These are phyloP conservation scores for Penicillium paradoxum DNA, from an alignment of 495 filamentous ascomycete species.

Conservation along the genomic window DNA sequence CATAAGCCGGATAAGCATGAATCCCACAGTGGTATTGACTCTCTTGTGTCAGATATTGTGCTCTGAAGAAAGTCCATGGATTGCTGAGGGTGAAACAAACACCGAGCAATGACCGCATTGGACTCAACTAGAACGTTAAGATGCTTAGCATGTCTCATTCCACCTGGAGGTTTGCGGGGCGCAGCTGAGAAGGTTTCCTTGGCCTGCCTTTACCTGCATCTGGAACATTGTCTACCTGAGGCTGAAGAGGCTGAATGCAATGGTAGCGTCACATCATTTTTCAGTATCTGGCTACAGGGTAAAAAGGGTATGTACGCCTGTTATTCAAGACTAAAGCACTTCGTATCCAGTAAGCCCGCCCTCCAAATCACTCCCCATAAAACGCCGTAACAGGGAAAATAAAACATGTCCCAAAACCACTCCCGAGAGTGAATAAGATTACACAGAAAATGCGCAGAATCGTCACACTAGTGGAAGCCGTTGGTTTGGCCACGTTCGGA, in stretches of 20 bases:
- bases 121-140: neutral
- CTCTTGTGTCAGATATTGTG: neutral
- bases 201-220: conserved; percentile 11
- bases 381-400: conserved; percentile 39
- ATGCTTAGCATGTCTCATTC: neutral
- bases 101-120: neutral
- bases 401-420: conserved; percentile 7
- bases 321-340: conserved; percentile 29
- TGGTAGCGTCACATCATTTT: conserved; percentile 4
- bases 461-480: conserved; percentile 33
- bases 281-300: conserved; percentile 1
- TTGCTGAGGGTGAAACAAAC: neutral
- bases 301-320: conserved; percentile 34
- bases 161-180: conserved; percentile 5
- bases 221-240: neutral
- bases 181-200: too few relatives aligned
- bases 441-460: conserved; percentile 11
- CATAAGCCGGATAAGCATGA: conserved; percentile 11
- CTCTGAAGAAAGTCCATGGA: neutral
- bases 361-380: conserved; percentile 31
- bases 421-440: conserved; percentile 18
- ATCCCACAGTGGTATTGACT: neutral
- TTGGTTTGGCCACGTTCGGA: conserved; percentile 44
- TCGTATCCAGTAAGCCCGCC: conserved; percentile 31
- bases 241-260: conserved; percentile 15